These are phyloP conservation scores for Epichloe hybrida DNA, from an alignment of 2,329 filamentous ascomycete genomes.

Conservation along the genomic window DNA sequence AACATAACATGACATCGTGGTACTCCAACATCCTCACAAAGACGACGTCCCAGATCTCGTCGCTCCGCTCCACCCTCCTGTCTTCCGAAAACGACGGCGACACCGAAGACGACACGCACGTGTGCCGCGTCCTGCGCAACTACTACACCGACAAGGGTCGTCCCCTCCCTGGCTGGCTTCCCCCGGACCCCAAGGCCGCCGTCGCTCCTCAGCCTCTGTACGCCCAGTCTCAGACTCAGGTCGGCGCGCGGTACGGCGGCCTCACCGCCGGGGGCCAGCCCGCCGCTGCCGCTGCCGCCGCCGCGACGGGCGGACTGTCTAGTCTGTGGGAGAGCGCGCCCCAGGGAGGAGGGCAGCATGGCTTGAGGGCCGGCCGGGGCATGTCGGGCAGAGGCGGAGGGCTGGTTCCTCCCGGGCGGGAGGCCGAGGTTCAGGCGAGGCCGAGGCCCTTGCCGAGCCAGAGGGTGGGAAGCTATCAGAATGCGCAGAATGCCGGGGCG, in stretches of 20 bases:
- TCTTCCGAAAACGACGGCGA: conserved; percentile 54
- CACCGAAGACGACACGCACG: conserved; percentile 82
- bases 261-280: conserved; percentile 16
- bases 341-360: conserved; percentile 20
- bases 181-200: conserved; percentile 61
- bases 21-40: conserved; percentile 60
- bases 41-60: conserved; percentile 51
- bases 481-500: conserved; percentile 33
- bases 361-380: conserved; percentile 31
- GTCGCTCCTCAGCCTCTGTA: conserved; percentile 35
- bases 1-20: conserved; percentile 55
- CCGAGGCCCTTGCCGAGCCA: conserved; percentile 58
- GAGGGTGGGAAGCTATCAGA: conserved; percentile 62
- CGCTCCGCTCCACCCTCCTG: conserved; percentile 56
- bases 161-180: conserved; percentile 73
- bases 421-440: conserved; percentile 19
- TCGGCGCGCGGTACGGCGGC: conserved; percentile 41
- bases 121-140: conserved; percentile 80
- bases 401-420: conserved; percentile 7
- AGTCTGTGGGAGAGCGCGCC: conserved; percentile 42
- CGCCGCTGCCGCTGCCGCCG: no score
- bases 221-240: conserved; percentile 25
- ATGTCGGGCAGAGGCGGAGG: conserved; percentile 10
- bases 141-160: conserved; percentile 87
- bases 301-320: conserved; percentile 26